Evolutionary conservation across 2,329 filamentous ascomycete species (phyloP).

Genomic region (Cladosporium oxysporum): DNA sequence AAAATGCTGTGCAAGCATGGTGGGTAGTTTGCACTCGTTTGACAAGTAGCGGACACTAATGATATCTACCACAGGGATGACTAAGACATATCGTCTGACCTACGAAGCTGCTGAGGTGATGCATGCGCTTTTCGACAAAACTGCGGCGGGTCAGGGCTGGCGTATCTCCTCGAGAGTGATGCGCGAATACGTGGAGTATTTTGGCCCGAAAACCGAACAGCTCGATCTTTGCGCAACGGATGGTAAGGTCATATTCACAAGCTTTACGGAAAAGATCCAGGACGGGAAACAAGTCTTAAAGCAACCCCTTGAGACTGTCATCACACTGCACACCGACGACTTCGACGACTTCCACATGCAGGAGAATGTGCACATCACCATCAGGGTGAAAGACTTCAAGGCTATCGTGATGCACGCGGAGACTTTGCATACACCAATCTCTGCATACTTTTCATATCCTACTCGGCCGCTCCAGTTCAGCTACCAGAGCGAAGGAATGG

Average conservation of each 20-base stretch:
- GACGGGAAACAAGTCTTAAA: constrained; percentile 74
- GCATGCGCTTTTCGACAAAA: constrained; percentile 72
- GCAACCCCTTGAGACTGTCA: constrained; percentile 77
- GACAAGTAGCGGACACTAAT: constrained; percentile 15
- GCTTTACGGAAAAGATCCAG: constrained; percentile 76
- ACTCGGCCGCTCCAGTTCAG: constrained; percentile 71
- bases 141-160: constrained; percentile 69
- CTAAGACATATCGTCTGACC: constrained; percentile 73
- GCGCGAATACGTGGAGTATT: constrained; percentile 76
- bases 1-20: constrained; percentile 75
- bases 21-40: constrained; percentile 28
- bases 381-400: constrained; percentile 81
- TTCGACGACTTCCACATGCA: constrained; percentile 75
- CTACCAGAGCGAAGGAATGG: constrained; percentile 68
- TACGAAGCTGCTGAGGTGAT: constrained; percentile 75
- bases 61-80: constrained; percentile 56
- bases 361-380: constrained; percentile 74
- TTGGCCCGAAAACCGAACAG: constrained; percentile 77
- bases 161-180: constrained; percentile 69
- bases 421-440: constrained; percentile 65
- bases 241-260: constrained; percentile 71
- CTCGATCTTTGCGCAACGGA: constrained; percentile 75
- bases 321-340: constrained; percentile 73
- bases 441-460: constrained; percentile 70
- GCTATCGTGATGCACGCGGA: constrained; percentile 76